Conservation (phyloP, 163 green algal genomes). For the Scenedesmus sp. region DNA sequence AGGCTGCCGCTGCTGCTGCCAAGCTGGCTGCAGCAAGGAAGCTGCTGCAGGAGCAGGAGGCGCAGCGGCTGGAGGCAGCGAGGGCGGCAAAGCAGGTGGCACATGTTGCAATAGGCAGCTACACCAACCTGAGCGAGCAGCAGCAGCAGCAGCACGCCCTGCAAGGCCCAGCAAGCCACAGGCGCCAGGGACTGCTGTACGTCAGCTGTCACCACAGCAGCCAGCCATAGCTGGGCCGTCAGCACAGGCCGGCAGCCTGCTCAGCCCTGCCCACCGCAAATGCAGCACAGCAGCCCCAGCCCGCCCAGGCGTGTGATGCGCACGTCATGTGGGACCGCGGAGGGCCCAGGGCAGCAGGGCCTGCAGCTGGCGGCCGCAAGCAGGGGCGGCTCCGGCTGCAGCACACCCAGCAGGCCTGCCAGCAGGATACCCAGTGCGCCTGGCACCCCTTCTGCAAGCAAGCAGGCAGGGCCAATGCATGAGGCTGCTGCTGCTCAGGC, state of each 20-base stretch:
- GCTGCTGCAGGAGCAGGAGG: neutral
- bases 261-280: neutral
- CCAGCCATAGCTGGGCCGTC: neutral
- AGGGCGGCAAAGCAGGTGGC: neutral
- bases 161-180: neutral
- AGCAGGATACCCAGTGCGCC: slow-evolving; percentile 47
- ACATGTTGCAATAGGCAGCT: slow-evolving; percentile 28
- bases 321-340: neutral
- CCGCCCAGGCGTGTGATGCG: neutral
- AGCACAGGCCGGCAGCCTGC: neutral
- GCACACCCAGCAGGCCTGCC: slow-evolving; percentile 1
- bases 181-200: neutral
- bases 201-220: neutral
- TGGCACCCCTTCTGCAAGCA: slow-evolving; percentile 5
- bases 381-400: slow-evolving; percentile 21
- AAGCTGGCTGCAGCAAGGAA: slow-evolving; percentile 3
- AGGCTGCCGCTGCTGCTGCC: slow-evolving; percentile 31
- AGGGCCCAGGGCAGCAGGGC: neutral
- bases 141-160: neutral
- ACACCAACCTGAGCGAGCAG: neutral
- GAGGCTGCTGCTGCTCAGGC: neutral
- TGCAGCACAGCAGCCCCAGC: slow-evolving; percentile 9
- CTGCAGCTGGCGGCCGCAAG: neutral
- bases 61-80: neutral
- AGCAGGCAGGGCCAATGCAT: neutral